These are phyloP conservation scores for Cordyceps javanica DNA, from an alignment of 2,329 filamentous ascomycete species.

Conservation along the genomic window DNA sequence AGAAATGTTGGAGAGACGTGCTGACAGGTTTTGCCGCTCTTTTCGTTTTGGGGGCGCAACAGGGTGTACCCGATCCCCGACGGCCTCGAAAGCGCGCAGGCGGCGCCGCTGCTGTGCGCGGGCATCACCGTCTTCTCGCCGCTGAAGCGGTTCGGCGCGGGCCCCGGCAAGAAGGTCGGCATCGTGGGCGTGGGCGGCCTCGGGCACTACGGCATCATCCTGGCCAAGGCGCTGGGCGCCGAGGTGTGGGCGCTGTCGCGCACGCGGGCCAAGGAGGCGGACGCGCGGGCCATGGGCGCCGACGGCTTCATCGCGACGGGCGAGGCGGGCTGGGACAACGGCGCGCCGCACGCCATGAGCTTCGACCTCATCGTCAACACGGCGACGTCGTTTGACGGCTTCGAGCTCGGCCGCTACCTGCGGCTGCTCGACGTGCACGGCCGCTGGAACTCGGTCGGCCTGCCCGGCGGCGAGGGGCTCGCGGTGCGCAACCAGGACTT, in stretches of 20 bases:
- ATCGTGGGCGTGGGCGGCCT: conserved; percentile 69
- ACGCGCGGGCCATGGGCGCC: conserved; percentile 53
- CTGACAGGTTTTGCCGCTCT: neutral
- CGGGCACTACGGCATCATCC: conserved; percentile 65
- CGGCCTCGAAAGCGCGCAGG: conserved; percentile 52
- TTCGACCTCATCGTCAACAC: conserved; percentile 76
- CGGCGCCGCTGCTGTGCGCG: conserved; percentile 78
- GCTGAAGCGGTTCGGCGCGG: conserved; percentile 66
- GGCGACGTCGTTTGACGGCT: conserved; percentile 61
- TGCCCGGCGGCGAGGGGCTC: conserved; percentile 71
- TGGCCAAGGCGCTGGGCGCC: conserved; percentile 60
- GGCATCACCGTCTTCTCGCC: conserved; percentile 77
- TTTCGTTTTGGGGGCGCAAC: no score
- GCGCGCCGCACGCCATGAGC: conserved; percentile 48
- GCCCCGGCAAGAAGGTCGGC: conserved; percentile 72
- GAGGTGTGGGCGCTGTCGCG: conserved; percentile 58
- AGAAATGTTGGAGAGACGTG: neutral
- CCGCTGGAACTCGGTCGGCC: conserved; percentile 71
- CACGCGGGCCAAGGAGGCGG: conserved; percentile 53
- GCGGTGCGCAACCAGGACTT: conserved; percentile 69
- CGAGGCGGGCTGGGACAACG: conserved; percentile 52
- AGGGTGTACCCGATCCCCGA: conserved; percentile 71
- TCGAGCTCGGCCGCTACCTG: conserved; percentile 67
- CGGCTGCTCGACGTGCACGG: conserved; percentile 76
- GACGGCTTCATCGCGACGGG: conserved; percentile 53